Evolutionary conservation across 2,329 filamentous ascomycete genomes (phyloP), one percentile per base, ranked within the genome.

Genomic region (Pseudonectria buxi): DNA sequence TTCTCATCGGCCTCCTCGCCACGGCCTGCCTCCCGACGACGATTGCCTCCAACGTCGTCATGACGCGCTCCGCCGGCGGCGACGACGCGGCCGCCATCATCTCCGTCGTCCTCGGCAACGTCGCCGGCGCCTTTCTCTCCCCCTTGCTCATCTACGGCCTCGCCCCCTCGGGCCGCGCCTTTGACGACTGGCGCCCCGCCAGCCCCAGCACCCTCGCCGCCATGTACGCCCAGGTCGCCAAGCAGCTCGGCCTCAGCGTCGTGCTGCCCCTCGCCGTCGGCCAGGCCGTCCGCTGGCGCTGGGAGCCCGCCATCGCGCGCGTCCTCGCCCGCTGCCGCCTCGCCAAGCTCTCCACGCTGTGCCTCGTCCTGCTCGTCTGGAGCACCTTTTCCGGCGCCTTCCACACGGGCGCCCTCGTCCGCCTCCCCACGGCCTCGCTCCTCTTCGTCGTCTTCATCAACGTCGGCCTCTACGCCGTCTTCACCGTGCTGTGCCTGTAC

Each of bases 11-110:
- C 9, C 75, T 85, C 55, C 68, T 85, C 3, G 74, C 82, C 26
- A 68, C 78, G 2, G 72, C 76, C n/a, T 81, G 75, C 50, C 74
- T 83, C 4, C 81, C 82, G 2, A 86, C 82, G 0, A 86, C 82
- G 0, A 82, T 86, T 49, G 74, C 78, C 7, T 83, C 77, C 30
- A 86, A 86, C 54, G 78, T 84, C 7, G 78, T 86, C 27, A 85
- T 86, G 80, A 86, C 82, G 6, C 65, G 79, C 16, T 69, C 76
- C 26, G 76, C 82, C 0, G 76, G 80, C 26, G 82, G 82, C 5
- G 83, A 86, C 46, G 74, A 78, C 40, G 74, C 74, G 3, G 74
- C 77, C 0, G 74, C 74, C 32, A 68, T 82, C 40, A 79, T 85
- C 24, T 80, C 84, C 51, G 81, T 83, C 2, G 70, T 84, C 7